Evolutionary conservation across 805 yeast species (phyloP), one percentile per base, ranked within the genome.

Genomic region (Candida insectalens): DNA sequence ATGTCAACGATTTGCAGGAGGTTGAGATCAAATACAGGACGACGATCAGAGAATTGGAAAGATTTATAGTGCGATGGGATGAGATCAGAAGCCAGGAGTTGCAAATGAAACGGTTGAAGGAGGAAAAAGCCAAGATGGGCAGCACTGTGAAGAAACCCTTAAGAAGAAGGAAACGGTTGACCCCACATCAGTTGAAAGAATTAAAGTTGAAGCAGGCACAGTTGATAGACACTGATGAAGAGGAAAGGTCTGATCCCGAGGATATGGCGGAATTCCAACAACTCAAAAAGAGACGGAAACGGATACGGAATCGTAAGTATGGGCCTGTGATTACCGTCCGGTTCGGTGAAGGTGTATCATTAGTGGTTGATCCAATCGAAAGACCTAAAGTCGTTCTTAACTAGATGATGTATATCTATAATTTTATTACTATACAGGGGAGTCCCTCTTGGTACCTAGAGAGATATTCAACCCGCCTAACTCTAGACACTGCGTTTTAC

Each of bases 1-100:
- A 81, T 46, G 38, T 54, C 1, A 47, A 49, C 5, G 74, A 81
- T 47, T 45, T 40, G 3, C 49, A 57, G 5, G 92, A 83, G 47
- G 42, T 78, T 38, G 51, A 55, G 13, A 40, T 48, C 17, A 83
- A 82, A 49, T 62, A 70, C 21, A 55, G 53, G 10, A 50, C 73
- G 25, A 77, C 88, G 1, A 50, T 71, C 2, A 50, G 53, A 10
- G 81, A 74, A 39, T 55, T 72, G 25, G 45, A 51, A 17, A 51
- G 59, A 26, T 50, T 65, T 29, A 40, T 67, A 6, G 27, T 40
- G 16, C 66, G 63, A 36, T 62, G 57, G 39, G 45, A 62, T 44
- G 29, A 49, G 43, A 35, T 71, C 60, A 70, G 62, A 53, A 41
- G 46, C 36, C 38, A 49, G 59, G 47, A 58, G 46, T 19, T 55